These are phyloP conservation scores for Monosporascus cannonballus DNA, from an alignment of 2,329 filamentous ascomycete genomes.

Conservation along the genomic window DNA sequence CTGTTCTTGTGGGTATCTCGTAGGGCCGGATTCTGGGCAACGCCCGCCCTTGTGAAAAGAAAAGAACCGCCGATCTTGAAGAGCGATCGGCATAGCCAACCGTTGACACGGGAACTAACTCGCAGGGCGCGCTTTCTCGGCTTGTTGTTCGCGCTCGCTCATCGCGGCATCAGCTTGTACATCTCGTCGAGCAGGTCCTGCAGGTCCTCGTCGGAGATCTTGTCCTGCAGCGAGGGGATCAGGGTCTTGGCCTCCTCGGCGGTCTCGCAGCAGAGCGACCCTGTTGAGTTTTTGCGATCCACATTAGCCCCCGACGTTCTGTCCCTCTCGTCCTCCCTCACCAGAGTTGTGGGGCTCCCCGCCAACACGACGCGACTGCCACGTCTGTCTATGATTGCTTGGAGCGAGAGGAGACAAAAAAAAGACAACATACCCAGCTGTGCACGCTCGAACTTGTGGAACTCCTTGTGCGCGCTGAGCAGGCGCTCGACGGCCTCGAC, in stretches of 20 bases:
- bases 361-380: neutral
- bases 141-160: conserved; percentile 1
- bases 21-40: too few species aligned
- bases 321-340: neutral
- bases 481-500: conserved; percentile 90
- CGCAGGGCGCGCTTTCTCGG: too few species aligned
- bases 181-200: conserved; percentile 87
- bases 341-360: too few species aligned
- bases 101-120: too few species aligned
- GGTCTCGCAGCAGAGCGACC: conserved; percentile 84
- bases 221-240: conserved; percentile 81
- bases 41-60: too few species aligned
- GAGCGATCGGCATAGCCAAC: too few species aligned
- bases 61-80: too few species aligned
- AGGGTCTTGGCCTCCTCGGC: conserved; percentile 95
- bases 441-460: conserved; percentile 89
- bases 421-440: conserved; percentile 64
- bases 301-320: neutral
- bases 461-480: conserved; percentile 68
- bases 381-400: neutral
- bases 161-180: conserved; percentile 57
- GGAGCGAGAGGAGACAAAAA: neutral
- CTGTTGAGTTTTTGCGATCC: conserved; percentile 35
- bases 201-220: conserved; percentile 84
- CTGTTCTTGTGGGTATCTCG: too few species aligned